Evolutionary conservation across 306 rosid species (phyloP), one percentile per base, ranked within the genome.

Genomic region (Lablab purpureus): DNA sequence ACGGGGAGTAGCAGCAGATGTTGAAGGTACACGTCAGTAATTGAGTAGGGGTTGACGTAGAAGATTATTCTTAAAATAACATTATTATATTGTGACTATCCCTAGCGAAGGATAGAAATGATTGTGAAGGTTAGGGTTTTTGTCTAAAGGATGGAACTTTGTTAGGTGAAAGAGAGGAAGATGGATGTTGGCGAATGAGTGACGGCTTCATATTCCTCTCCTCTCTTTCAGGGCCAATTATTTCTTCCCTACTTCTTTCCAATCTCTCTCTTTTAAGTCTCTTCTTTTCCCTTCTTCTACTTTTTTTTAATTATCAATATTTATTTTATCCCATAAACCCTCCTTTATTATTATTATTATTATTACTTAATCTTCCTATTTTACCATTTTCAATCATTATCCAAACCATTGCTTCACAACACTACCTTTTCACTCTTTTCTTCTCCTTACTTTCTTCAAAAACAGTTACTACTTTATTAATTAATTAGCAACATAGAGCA

Each of bases 101-200:
- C 67, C 32, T 80, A 51, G 79, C 47, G 43, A 83, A 49, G 15
- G 15, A 73, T 19, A 60, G 12, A 63, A 17, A 84, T 90, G 91
- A 88, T 88, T 85, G 80, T 69, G 85, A 88, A 80, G 81, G 91
- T 89, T 91, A 82, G 90, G 91, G 90, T 86, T 92, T 70, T 80
- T 84, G 66, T 80, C 87, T 51, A 80, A n/a, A 76, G 79, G 79
- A 89, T 78, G 85, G 84, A 89, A 81, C 84, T 82, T 87, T 74
- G 89, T 91, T 94, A 84, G 97, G 96, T 91, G 88, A 75, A 77
- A 71, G 58, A 43, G 64, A 58, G 23, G 55, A 74, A 77, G 68
- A 14, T 62, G 45, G 84, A 85, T 84, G 97, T 92, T 88, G 95
- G 92, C 87, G 90, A 90, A 95, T 91, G 99, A 95, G 99, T 95